Evolutionary conservation across 2,329 filamentous ascomycete genomes (phyloP), one percentile per base, ranked within the genome.

Genomic region (Lizonia empirigonia): DNA sequence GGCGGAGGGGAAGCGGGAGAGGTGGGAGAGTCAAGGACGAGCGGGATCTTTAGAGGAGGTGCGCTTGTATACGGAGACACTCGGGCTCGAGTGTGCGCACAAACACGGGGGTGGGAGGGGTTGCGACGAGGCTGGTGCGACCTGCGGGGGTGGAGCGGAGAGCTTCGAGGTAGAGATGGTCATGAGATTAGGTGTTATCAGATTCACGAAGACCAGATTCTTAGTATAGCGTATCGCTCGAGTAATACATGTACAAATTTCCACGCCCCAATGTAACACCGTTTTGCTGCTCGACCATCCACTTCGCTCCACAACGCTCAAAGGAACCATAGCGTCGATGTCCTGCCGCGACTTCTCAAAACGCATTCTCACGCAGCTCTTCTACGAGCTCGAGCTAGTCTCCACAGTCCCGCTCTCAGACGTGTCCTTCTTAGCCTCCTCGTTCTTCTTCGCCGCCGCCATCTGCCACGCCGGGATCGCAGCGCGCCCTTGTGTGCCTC

Each of bases 381-480:
- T n/a, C 37, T 67, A 69, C 26, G 69, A 60, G 39, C 63, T 65
- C 2, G 68, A 22, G 42, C 56, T 63, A 10, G 67, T 70, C 34
- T 74, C 70, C 4, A 56, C 63, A 4, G 71, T 73, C 6, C 71
- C 72, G 45, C 70, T 74, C 57, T 69, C 71, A 32, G 64, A 69
- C 2, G 71, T 71, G 35, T 77, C 75, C 59, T 77, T 76, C 63
- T 76, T 77, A 5, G 73, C 70, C 36, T 70, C 70, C 45, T 80
- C 76, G 19, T 71, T 76, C 46, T 71, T 76, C 70, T 77, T 76
- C 57, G 76, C 76, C 26, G 77, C 77, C 0, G 79, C 79, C 71
- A 82, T 72, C 63, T 82, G 80, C 80, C 80, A 82, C 5, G 75
- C 76, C 5, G 80, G 80, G 38, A 82, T 82, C 1, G 77, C 74